phyloP scores from a whole-genome alignment of 257 asterid genomes.

The Rehmannia glutinosa region DNA sequence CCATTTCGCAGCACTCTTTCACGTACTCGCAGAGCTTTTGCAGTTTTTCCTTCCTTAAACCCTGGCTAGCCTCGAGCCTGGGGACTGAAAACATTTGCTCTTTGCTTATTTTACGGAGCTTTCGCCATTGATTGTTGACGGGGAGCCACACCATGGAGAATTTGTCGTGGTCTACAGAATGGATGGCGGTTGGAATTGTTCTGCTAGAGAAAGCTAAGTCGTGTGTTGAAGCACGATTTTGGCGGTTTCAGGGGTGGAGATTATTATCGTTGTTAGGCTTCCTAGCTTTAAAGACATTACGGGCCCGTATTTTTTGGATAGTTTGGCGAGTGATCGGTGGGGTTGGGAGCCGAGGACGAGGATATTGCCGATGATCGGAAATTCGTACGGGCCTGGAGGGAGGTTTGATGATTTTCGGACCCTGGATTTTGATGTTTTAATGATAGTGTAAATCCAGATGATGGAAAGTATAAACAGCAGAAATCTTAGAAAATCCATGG shows the following conservation, averaged over 20 bases:
- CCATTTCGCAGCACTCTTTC: conserved; percentile 18
- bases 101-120: conserved; percentile 33
- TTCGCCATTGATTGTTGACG: conserved; percentile 25
- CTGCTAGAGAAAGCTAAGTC: conserved; percentile 21
- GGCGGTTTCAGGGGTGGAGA: conserved; percentile 30
- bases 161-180: too few species aligned
- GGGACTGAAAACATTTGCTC: conserved; percentile 36
- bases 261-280: conserved; percentile 17
- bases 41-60: conserved; percentile 29
- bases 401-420: conserved; percentile 17
- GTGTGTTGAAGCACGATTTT: conserved; percentile 24
- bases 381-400: conserved; percentile 36
- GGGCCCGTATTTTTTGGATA: conserved; percentile 30
- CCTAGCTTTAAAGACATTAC: conserved; percentile 31
- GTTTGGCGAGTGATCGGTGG: conserved; percentile 27
- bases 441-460: neutral
- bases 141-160: conserved; percentile 35
- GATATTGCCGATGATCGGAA: conserved; percentile 37
- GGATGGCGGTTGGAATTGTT: conserved; percentile 1
- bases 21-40: conserved; percentile 33
- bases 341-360: conserved; percentile 25
- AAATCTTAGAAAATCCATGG: conserved; percentile 15
- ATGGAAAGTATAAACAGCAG: neutral
- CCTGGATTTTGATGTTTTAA: neutral
- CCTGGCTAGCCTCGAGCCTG: conserved; percentile 30